Evolutionary conservation across 345 rosid species (phyloP), one percentile per base, ranked within the genome.

Genomic region (Camelina sativa): DNA sequence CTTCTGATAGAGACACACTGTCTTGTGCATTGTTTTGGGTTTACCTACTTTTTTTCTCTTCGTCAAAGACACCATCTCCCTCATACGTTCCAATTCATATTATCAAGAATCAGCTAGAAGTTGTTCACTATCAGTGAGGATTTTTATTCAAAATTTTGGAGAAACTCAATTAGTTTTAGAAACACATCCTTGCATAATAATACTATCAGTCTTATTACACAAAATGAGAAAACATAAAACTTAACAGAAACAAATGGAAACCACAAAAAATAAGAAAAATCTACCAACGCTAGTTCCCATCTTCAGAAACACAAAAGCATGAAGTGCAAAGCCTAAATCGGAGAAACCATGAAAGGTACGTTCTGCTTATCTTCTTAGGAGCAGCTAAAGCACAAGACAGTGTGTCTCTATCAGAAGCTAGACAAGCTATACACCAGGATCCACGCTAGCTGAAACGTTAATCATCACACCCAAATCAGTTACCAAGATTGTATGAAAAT

Each of bases 341-440:
- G 54, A 47, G 61, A 64, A 38, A 58, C 62, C 62, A 57, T 48
- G 30, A 64, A 57, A 38, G 51, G 71, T 19, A 64, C 28, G 1
- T 63, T 64, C 62, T 63, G 38, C 74, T 61, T 41, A 32, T 68
- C 56, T 53, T 76, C 65, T 34, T 69, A 50, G 3, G 41, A 60
- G 74, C 46, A 43, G 63, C 75, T 56, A 11, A 16, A 63, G 62
- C 30, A 3, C 55, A 57, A 65, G 47, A 65, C 8, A 56, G 22
- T n/a, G 23, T 4, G 6, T 75, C 57, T 76, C 65, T 30, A 65
- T 94, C 87, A 94, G 82, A 94, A 94, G 84, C 91, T 95, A 40
- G 83, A 87, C 87, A 94, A 81, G 91, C 98, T 94, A 86, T 94
- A 94, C 74, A 91, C 90, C 76, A 94, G 84, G 82, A 89, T 83